These are phyloP conservation scores for Ascochyta rabiei DNA, from an alignment of 2,329 filamentous ascomycete species.

Conservation along the genomic window DNA sequence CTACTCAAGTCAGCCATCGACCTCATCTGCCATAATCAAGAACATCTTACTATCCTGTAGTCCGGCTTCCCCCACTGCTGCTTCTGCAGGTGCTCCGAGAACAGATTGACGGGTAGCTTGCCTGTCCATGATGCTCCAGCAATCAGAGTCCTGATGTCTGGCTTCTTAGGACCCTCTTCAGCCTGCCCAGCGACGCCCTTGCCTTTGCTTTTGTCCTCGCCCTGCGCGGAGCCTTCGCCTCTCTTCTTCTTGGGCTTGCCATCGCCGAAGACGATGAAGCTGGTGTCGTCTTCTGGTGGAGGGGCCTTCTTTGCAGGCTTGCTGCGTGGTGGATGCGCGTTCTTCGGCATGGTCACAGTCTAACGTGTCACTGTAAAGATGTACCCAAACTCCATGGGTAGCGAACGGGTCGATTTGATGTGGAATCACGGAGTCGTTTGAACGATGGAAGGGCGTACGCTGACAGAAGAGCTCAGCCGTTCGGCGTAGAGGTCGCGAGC, in stretches of 20 bases:
- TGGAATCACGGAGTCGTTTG: constrained; percentile 10
- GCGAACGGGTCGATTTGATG: not conserved
- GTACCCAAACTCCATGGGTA: constrained; percentile 13
- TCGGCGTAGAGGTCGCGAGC: not conserved
- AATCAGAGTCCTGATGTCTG: constrained; percentile 76
- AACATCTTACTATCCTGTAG: constrained; percentile 72
- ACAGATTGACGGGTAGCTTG: constrained; percentile 90
- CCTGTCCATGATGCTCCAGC: constrained; percentile 97
- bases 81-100: constrained; percentile 94
- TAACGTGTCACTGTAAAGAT: constrained; percentile 4
- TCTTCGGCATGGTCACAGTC: constrained; percentile 53
- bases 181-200: constrained; percentile 33
- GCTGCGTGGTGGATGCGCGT: constrained; percentile 55
- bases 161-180: constrained; percentile 60
- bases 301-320: constrained; percentile 49
- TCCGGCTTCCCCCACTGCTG: constrained; percentile 95
- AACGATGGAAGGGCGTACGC: constrained; percentile 22
- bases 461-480: constrained; percentile 25
- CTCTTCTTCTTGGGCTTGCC: constrained; percentile 53
- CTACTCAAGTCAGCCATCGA: constrained; percentile 39
- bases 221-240: constrained; percentile 27
- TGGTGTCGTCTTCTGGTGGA: constrained; percentile 55
- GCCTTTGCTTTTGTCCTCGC: constrained; percentile 42
- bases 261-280: constrained; percentile 57
- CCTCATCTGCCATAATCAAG: not conserved